Base-by-base conservation (phyloP, 768 basidiomycete genomes). In the Mycena vulgaris region DNA sequence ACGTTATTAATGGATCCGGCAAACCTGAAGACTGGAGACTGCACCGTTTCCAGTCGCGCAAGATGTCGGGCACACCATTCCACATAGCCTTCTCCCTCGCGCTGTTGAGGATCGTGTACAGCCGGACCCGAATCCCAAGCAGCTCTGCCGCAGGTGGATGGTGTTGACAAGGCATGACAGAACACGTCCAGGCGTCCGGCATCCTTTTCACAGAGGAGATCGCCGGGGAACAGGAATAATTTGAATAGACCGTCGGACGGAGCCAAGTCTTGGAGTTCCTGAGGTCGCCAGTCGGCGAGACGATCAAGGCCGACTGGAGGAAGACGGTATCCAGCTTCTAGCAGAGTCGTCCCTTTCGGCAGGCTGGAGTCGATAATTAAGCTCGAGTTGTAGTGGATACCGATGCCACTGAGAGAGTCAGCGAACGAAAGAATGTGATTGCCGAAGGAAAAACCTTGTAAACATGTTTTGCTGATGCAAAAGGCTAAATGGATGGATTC, bases 221-320 rank as follows among this genome's bases (percentile, higher is more conserved):
- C 83, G 69, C 82, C 81, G 25, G 62, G 39, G 47, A 71, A 64
- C 8, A 68, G 17, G 30, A 68, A 66, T 17, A 39, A n/a, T 47
- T 86, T 82, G 76, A 83, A 86, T 23, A 83, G 76, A 21, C 71
- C 72, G 45, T 87, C 82, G 2, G 81, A 62, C 0, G 79, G 80
- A n/a, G 85, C 75, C 28, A 84, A 56, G 66, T 86, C 85, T 5
- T 85, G 85, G 33, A 87, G 70, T 23, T 86, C 81, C 21, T 79
- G 59, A 0, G 83, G 81, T 7, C 80, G 78, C 8, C 75, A 76
- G 49, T 87, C 80, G 5, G 82, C 81, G 11, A 80, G 78, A 8
- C 80, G 78, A 23, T 83, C 75, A 30, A 84, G 78, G 5, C 77
- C 55, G 27, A 81, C 79, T 0, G 84, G 81, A 11, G 73, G 77